A percentile compares a stretch with the other conserved stretches of the same genome.
Evolutionary conservation across 1,139 yeast genomes (phyloP).

Genomic region (Kurtzmaniella quercitrusa): DNA sequence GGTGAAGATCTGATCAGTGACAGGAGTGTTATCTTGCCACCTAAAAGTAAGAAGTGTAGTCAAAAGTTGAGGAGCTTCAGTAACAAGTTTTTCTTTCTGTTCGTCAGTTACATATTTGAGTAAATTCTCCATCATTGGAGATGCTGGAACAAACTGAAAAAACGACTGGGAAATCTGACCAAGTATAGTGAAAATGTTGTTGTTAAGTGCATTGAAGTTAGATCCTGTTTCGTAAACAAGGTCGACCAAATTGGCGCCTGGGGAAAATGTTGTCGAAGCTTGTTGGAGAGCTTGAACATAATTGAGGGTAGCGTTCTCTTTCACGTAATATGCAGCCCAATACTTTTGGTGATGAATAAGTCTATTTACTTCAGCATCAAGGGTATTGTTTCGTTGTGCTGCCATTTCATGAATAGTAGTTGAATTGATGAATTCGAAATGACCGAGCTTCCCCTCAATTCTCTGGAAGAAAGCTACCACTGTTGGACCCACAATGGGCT

Average conservation of each 20-base stretch:
- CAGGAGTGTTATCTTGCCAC: conserved; percentile 20
- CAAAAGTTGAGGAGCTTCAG: conserved; percentile 20
- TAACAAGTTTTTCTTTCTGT: neutral
- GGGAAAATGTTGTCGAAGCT: conserved; percentile 14
- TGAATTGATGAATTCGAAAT: conserved; percentile 20
- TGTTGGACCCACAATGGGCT: conserved; percentile 22
- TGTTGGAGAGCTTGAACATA: conserved; percentile 16
- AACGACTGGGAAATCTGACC: conserved; percentile 14
- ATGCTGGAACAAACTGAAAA: conserved; percentile 14
- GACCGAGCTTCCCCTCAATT: conserved; percentile 20
- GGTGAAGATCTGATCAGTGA: conserved; percentile 19
- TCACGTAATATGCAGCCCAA: conserved; percentile 28
- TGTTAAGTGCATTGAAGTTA: conserved; percentile 26
- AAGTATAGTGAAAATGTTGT: conserved; percentile 17
- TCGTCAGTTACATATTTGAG: conserved; percentile 11
- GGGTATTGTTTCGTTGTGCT: conserved; percentile 14
- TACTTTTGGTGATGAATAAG: conserved; percentile 28
- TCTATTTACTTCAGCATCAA: conserved; percentile 24
- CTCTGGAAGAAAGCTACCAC: conserved; percentile 21
- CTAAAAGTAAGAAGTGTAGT: conserved; percentile 21
- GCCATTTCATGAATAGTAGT: conserved; percentile 17
- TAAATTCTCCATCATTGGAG: conserved; percentile 18
- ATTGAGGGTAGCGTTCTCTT: conserved; percentile 22
- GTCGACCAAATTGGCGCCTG: conserved; percentile 16
- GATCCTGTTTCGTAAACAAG: conserved; percentile 30